Evolutionary conservation across 345 rosid species (phyloP).

Genomic region (Lenwebbia sp.): DNA sequence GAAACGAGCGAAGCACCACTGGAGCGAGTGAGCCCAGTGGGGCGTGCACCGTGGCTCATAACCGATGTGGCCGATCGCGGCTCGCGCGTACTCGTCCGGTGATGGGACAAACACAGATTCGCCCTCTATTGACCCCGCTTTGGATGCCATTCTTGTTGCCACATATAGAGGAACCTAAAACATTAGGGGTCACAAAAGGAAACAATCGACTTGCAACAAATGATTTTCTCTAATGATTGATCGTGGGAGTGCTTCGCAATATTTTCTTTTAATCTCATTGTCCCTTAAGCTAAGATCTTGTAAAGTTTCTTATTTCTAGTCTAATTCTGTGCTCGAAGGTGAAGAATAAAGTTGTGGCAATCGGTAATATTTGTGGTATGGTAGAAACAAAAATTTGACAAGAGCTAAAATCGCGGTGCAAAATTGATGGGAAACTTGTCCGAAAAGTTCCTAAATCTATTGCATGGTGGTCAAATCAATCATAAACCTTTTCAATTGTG

Average conservation of each 20-base stretch:
- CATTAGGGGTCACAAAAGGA: not conserved
- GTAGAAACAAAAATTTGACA: too few species aligned
- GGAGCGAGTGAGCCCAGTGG: slow-evolving; percentile 69
- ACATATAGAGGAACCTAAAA: slow-evolving; percentile 67
- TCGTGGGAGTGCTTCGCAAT: not conserved
- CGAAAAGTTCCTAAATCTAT: too few species aligned
- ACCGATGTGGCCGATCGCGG: slow-evolving; percentile 47
- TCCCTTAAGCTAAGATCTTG: not conserved
- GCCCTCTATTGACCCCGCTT: slow-evolving; percentile 36
- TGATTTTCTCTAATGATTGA: not conserved
- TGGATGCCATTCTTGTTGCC: slow-evolving; percentile 66
- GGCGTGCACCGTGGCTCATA: slow-evolving; percentile 59
- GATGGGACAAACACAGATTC: slow-evolving; percentile 49
- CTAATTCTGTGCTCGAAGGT: not conserved
- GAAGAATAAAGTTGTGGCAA: not conserved
- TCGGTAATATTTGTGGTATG: not conserved
- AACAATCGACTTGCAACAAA: not conserved
- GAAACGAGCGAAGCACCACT: slow-evolving; percentile 49
- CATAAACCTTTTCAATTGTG: too few species aligned
- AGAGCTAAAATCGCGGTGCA: not conserved
- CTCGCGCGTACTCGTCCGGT: slow-evolving; percentile 44
- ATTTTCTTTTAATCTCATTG: not conserved
- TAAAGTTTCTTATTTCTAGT: not conserved
- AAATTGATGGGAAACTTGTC: too few species aligned
- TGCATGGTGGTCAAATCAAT: too few species aligned